Conservation (phyloP, 1,139 yeast genomes). For the Yamadazyma pseudoaaseri region DNA sequence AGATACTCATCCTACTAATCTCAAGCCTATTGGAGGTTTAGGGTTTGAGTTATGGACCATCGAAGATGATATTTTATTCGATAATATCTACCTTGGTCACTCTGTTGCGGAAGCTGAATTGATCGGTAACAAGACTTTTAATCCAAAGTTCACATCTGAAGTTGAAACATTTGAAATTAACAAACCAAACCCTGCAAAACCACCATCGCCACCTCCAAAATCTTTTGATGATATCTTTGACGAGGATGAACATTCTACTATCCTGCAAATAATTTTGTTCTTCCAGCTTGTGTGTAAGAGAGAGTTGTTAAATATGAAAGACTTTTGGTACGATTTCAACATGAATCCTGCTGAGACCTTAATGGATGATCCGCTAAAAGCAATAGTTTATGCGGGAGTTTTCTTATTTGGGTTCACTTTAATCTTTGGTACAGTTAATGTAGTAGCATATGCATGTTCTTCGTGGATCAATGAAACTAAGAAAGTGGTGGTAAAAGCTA, state of each 20-base stretch:
- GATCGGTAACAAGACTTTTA: constrained; percentile 75
- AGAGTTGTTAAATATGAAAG: constrained; percentile 26
- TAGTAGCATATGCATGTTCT: constrained; percentile 22
- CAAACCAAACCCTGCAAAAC: constrained; percentile 37
- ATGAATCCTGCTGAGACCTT: constrained; percentile 44
- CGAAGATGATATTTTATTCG: constrained; percentile 71
- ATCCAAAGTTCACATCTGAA: constrained; percentile 62
- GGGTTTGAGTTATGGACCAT: constrained; percentile 93
- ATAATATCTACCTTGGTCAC: constrained; percentile 84
- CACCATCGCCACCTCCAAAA: constrained; percentile 41
- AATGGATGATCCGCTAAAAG: constrained; percentile 46
- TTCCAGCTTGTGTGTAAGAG: constrained; percentile 18
- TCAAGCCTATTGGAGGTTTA: constrained; percentile 73
- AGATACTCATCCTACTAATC: constrained; percentile 55
- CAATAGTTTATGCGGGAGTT: constrained; percentile 44
- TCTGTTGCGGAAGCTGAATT: constrained; percentile 77
- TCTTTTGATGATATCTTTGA: constrained; percentile 36
- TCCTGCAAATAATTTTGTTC: constrained; percentile 20
- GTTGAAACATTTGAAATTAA: constrained; percentile 30
- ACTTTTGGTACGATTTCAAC: constrained; percentile 36
- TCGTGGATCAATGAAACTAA: constrained; percentile 20
- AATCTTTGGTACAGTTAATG: constrained; percentile 40
- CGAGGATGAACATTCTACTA: constrained; percentile 20
- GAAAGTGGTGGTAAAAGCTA: constrained; percentile 12
- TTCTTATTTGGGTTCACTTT: constrained; percentile 39